Evolutionary conservation across 176 grass and related monocot species (phyloP).

Genomic region (Chloris gayana): DNA sequence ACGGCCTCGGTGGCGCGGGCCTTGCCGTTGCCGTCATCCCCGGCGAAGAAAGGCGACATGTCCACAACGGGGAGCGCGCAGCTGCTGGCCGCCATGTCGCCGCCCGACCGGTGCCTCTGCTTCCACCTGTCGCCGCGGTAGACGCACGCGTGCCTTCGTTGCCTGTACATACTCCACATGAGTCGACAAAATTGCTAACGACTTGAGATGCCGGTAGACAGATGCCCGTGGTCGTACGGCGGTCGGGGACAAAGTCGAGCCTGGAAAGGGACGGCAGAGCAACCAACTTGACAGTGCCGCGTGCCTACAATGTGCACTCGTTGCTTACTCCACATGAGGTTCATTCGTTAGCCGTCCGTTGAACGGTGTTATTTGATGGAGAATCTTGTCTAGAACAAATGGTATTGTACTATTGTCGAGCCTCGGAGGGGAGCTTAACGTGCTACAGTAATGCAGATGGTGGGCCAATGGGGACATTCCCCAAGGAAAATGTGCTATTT

Average conservation of each 20-base stretch:
- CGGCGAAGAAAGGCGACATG: constrained; percentile 26
- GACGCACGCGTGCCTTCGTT: background rate
- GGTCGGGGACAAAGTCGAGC: background rate
- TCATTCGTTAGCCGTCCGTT: no score
- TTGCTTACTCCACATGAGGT: no score
- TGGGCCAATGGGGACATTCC: no score
- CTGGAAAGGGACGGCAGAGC: background rate
- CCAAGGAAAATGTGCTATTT: no score
- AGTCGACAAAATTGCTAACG: no score
- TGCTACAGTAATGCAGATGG: no score
- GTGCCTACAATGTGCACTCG: no score
- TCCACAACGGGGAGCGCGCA: constrained; percentile 40
- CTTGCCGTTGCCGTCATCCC: background rate
- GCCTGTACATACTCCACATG: background rate
- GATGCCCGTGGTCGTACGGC: background rate
- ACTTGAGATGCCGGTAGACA: background rate
- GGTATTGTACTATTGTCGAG: no score
- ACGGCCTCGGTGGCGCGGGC: constrained; percentile 26
- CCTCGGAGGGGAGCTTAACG: no score
- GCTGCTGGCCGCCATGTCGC: background rate
- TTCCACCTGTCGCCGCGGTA: background rate
- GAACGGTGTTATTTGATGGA: no score
- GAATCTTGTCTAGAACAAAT: no score
- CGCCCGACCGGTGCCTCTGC: background rate
- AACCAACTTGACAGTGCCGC: background rate